Base-by-base conservation (phyloP, 306 rosid species). In the Citrullus colocynthis region DNA sequence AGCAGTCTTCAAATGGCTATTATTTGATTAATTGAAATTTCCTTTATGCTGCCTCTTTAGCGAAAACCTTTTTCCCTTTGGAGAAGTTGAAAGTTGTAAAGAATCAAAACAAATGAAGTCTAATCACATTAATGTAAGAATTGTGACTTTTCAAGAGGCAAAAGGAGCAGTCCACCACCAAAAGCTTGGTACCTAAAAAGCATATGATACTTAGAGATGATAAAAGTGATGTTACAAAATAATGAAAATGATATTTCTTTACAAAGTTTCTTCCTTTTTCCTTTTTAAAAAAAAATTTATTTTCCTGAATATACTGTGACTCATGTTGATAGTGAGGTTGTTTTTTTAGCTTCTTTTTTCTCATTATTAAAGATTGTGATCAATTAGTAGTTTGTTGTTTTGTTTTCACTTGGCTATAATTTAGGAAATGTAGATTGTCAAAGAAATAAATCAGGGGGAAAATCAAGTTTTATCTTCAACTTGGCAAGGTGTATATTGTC, bases 181-280 rank as follows among this genome's bases (percentile, higher is more conserved):
- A 44, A 52, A 66, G 73, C 20, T 39, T 28, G 54, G 9, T n/a
- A 6, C 18, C 75, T 6, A n/a, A 44, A 71, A 49, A 71, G 59
- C 57, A 71, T 71, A 71, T 45, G 76, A 71, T 71, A 71, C 76
- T 71, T 24, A 4, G 37, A 21, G 59, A 71, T 71, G 20, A 71
- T 69, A 71, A 71, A 71, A 67, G 76, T 24, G 76, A 13, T 48
- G 52, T 48, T 13, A 10, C 55, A 48, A 67, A 44, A 41, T 11
- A 44, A 7, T 17, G 15, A 44, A 44, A 66, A 66, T 7, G 73
- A 39, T 66, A 39, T 66, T 37, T 39, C 16, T 65, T 65, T 12
- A 65, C 15, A 64, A 36, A 64, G 14, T 34, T 64, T 62, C 51
- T 9, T 44, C 9, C 32, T 28, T 36, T 16, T 36, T 18, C 7